Conservation (phyloP, 352 stramenopile genomes). For the Albugo laibachii region DNA sequence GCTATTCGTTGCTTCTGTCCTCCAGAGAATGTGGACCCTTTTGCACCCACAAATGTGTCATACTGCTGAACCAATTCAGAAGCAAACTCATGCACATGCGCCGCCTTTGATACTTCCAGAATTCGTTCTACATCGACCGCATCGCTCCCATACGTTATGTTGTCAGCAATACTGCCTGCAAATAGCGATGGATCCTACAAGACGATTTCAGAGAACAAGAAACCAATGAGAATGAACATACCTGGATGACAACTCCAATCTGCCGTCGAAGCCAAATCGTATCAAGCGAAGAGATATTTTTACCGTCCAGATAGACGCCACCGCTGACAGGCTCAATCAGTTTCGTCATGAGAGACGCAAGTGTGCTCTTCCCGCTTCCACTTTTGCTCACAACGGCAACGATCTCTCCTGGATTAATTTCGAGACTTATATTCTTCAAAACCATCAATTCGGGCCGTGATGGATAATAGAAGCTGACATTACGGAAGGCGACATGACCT, state of each 20-base stretch:
- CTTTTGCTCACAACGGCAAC: slow-evolving; percentile 75
- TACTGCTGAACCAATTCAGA: slow-evolving; percentile 81
- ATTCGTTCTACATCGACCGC: slow-evolving; percentile 32
- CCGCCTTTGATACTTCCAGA: slow-evolving; percentile 37
- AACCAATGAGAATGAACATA: slow-evolving; percentile 1
- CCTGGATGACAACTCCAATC: slow-evolving; percentile 75
- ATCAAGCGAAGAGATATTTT: slow-evolving; percentile 42
- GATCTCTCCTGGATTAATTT: slow-evolving; percentile 60
- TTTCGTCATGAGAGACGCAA: slow-evolving; percentile 63
- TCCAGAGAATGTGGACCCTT: slow-evolving; percentile 90
- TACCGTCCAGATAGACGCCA: slow-evolving; percentile 37
- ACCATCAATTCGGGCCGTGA: slow-evolving; percentile 51
- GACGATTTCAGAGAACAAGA: not conserved
- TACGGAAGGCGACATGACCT: slow-evolving; percentile 49
- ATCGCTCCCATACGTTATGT: slow-evolving; percentile 66
- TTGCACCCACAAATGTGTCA: slow-evolving; percentile 93
- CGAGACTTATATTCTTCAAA: slow-evolving; percentile 34
- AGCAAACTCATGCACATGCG: slow-evolving; percentile 65
- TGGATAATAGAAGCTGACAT: slow-evolving; percentile 71
- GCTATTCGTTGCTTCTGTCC: slow-evolving; percentile 93
- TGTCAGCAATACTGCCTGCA: slow-evolving; percentile 53
- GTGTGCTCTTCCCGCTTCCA: slow-evolving; percentile 67
- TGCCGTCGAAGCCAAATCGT: slow-evolving; percentile 60
- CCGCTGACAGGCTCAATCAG: slow-evolving; percentile 41
- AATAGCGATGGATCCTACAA: slow-evolving; percentile 58